phyloP scores from a whole-genome alignment of 208 protist species.

The Crithidia expoeki region DNA sequence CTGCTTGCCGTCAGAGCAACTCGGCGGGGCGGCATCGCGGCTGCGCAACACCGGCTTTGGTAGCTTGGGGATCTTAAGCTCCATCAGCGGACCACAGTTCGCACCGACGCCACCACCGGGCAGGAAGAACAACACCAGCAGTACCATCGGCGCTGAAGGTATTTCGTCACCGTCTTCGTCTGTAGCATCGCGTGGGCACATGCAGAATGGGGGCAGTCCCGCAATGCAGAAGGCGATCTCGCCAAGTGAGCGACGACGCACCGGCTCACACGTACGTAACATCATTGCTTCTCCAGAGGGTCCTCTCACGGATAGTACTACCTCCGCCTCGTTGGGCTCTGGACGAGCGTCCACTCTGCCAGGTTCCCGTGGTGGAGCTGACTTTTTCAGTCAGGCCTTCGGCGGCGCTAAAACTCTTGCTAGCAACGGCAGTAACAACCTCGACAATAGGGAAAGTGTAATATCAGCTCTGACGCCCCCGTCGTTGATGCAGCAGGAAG shows the following conservation, averaged over 20 bases:
- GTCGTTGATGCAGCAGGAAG: neutral
- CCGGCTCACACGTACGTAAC: neutral
- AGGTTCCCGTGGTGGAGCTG: neutral
- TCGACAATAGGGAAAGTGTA: neutral
- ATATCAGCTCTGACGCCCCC: neutral
- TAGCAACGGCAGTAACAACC: neutral
- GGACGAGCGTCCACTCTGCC: slow-evolving; percentile 2
- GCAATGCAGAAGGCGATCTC: neutral
- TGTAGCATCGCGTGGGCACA: neutral
- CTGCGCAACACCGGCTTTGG: slow-evolving; percentile 1
- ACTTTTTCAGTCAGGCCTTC: slow-evolving; percentile 14
- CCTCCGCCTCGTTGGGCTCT: neutral
- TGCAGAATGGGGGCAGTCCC: neutral
- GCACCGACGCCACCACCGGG: neutral
- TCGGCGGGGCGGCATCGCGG: neutral
- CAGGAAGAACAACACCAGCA: neutral
- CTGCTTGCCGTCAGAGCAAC: neutral
- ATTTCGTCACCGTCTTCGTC: neutral
- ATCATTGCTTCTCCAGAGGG: neutral
- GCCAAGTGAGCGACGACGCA: no score
- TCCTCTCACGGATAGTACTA: neutral
- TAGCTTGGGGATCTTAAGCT: neutral
- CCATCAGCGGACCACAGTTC: neutral
- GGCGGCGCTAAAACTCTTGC: neutral
- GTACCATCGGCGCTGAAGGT: no score